Percentiles rank a stretch among this genome's conserved stretches.
These are phyloP conservation scores for Manihot esculenta DNA, from an alignment of 441 rosid genomes.

Conservation along the genomic window DNA sequence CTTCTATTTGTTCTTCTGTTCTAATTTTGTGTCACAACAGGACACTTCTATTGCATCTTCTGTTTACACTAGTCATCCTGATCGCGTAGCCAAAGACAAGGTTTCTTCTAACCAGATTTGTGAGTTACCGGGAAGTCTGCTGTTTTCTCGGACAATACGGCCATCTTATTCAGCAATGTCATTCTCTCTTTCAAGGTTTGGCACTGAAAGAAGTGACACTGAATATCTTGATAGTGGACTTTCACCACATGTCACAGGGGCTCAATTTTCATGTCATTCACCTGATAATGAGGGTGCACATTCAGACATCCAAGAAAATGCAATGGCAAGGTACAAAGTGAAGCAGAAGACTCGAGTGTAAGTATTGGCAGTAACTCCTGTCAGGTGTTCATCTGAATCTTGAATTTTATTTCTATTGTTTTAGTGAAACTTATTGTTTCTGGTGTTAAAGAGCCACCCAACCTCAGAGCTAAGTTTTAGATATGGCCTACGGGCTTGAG, in stretches of 20 bases:
- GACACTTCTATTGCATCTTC: constrained; percentile 9
- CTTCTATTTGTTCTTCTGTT: background rate
- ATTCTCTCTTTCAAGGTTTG: constrained; percentile 45
- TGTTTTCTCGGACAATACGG: constrained; percentile 22
- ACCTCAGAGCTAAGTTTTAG: background rate
- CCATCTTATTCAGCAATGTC: constrained; percentile 54
- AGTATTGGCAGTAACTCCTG: constrained; percentile 23
- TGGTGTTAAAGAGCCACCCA: background rate
- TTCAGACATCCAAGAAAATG: constrained; percentile 37
- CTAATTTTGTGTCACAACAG: background rate
- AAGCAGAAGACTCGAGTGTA: constrained; percentile 60
- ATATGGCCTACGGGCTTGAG: background rate
- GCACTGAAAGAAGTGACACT: constrained; percentile 38
- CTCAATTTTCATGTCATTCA: constrained; percentile 33
- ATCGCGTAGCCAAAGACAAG: constrained; percentile 8
- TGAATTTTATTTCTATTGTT: background rate
- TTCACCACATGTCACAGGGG: constrained; percentile 29
- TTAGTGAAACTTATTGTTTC: background rate
- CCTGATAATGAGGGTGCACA: constrained; percentile 30
- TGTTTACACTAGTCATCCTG: constrained; percentile 2
- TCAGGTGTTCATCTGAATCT: background rate
- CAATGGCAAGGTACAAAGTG: constrained; percentile 51
- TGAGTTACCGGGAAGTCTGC: constrained; percentile 1
- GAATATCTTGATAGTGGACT: constrained; percentile 38
- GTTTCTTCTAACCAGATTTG: constrained; percentile 11